phyloP scores from a whole-genome alignment of 768 basidiomycete species.

The Phlegmacium glaucopus region DNA sequence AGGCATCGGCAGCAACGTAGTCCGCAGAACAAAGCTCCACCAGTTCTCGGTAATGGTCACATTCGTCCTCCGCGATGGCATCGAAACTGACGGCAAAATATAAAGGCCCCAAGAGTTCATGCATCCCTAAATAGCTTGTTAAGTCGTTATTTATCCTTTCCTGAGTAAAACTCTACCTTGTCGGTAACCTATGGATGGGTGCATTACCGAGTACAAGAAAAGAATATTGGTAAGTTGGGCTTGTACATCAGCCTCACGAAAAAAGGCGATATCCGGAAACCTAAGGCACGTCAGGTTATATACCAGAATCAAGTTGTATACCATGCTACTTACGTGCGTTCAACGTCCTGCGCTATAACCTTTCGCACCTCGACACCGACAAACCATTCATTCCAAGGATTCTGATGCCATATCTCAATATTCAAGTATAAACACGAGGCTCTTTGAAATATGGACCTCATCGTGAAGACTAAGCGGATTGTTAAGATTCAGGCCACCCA shows the following conservation, averaged over 20 bases:
- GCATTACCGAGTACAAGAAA: constrained; percentile 76
- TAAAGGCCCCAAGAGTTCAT: constrained; percentile 88
- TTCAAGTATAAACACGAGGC: too few relatives aligned
- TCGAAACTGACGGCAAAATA: constrained; percentile 85
- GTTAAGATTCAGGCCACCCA: constrained; percentile 59
- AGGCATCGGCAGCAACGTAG: constrained; percentile 86
- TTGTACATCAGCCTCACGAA: constrained; percentile 73
- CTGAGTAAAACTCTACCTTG: constrained; percentile 47
- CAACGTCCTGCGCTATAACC: constrained; percentile 91
- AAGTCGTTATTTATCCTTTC: background rate
- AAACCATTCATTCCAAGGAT: constrained; percentile 97
- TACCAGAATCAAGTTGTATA: constrained; percentile 2
- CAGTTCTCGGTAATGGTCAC: constrained; percentile 35
- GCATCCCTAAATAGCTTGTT: constrained; percentile 67
- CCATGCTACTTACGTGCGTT: constrained; percentile 71
- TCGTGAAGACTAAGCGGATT: constrained; percentile 81
- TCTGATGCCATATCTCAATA: constrained; percentile 38
- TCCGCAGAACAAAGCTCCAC: constrained; percentile 59
- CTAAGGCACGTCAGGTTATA: constrained; percentile 35
- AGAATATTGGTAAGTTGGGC: constrained; percentile 80
- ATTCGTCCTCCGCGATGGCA: constrained; percentile 45
- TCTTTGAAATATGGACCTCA: constrained; percentile 42
- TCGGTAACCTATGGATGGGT: constrained; percentile 86
- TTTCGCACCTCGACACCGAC: constrained; percentile 83
- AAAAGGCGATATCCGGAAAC: constrained; percentile 96